phyloP scores from a whole-genome alignment of 306 rosid species.

The Delonix regia region DNA sequence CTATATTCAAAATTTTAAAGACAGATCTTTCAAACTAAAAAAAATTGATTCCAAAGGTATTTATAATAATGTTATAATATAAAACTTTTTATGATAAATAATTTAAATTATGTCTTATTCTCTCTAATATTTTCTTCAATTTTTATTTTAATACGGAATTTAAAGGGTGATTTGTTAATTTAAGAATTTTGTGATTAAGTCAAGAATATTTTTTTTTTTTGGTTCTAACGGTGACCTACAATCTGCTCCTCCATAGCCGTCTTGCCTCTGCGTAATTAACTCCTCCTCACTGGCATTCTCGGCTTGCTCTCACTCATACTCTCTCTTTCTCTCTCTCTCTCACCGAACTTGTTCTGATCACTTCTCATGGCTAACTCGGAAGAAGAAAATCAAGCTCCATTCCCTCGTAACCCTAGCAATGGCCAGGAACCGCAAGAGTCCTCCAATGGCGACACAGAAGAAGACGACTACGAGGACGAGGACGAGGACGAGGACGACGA shows the following conservation, averaged over 20 bases:
- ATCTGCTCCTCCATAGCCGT: background rate
- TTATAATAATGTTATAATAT: too few species aligned
- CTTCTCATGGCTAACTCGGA: slow-evolving; percentile 52
- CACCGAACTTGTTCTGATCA: slow-evolving; percentile 15
- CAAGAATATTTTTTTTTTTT: too few species aligned
- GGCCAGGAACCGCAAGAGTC: slow-evolving; percentile 38
- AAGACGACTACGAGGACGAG: slow-evolving; percentile 40
- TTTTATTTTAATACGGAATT: background rate
- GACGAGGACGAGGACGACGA: slow-evolving; percentile 39
- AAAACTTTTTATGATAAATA: too few species aligned
- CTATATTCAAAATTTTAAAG: too few species aligned
- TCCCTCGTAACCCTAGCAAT: slow-evolving; percentile 49
- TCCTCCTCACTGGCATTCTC: slow-evolving; percentile 10
- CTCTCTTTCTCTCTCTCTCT: background rate
- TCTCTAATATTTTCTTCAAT: too few species aligned
- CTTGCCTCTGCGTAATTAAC: background rate
- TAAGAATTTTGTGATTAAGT: too few species aligned
- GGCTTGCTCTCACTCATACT: slow-evolving; percentile 7
- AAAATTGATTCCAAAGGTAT: too few species aligned
- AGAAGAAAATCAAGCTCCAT: slow-evolving; percentile 39
- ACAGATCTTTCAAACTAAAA: too few species aligned
- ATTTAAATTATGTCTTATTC: too few species aligned
- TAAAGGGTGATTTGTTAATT: background rate
- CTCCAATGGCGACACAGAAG: slow-evolving; percentile 43
- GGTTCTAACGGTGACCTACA: background rate